Base-by-base conservation (phyloP, 2,329 filamentous ascomycete species). In the Didymella sp. region DNA sequence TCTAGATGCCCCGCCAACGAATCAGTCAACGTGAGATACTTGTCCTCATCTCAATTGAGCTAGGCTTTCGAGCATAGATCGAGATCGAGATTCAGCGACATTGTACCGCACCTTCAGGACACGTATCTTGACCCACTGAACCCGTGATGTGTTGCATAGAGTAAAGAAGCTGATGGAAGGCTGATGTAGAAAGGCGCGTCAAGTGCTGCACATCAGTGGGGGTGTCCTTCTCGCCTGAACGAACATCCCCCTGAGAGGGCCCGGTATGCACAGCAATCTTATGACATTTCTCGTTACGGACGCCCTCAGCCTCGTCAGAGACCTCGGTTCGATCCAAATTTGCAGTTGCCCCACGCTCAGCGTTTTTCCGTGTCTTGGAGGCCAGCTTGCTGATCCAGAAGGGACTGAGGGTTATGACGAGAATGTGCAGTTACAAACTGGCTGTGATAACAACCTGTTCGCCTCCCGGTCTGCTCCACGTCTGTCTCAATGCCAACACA, bases 151-250 rank as follows among this genome's bases (percentile, higher is more conserved):
- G 24, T 33, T 57, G 54, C 54, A 51, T 52, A 41, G 6, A 38
- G 15, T 38, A 11, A 24, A 52, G 54, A 48, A 52, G 15, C 44
- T 15, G 30, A 48, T 44, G 25, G 43, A 57, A 48, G 19, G 19
- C 30, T 21, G 24, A 56, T 58, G 55, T 58, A 58, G 49, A 52
- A 49, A 53, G 38, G 19, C n/a, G 40, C 44, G 41, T 46, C 38
- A 58, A 58, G 44, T 44, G 49, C 49, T 58, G 49, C 44, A 41
- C 22, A 57, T 51, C 43, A 40, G 55, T 49, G 55, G 48, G 48
- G 33, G 38, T 33, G 15, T 31, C 31, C 43, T 47, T 22, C 42
- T 25, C 35, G 51, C 38, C 35, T 35, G 8, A 33, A 28, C 3
- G 38, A 44, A 48, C 42, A 44, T 48, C 25, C 38, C 28, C 31